Evolutionary conservation across 1,284 basidiomycete species (phyloP), one percentile per base, ranked within the genome.

Genomic region (Takashimella koratensis): DNA sequence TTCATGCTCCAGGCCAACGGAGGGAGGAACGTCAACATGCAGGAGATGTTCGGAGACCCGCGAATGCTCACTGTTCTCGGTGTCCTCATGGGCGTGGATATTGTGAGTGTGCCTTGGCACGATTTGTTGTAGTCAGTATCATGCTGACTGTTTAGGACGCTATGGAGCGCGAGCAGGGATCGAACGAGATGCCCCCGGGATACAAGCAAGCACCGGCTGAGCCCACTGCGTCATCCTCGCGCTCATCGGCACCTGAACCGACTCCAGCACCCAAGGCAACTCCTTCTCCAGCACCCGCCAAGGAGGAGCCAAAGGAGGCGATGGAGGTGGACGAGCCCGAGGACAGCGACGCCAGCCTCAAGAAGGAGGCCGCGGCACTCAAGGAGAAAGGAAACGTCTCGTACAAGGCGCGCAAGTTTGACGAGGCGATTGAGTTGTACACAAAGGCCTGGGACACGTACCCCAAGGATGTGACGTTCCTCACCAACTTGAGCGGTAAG

Each of bases 381-480:
- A 95, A 95, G 80, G 82, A 83, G 61, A 79, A 84, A 52, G 93
- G 94, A 52, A 81, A 84, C 61, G 85, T 84, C 43, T 84, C 85
- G 13, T 98, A 98, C 83, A 91, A 94, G 80, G 84, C 87, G 67
- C 83, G 87, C 59, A 82, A 87, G 56, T 87, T 94, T 63, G 83
- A 82, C 25, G 82, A 83, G 59, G 90, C 91, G 11, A 83, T 82
- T 45, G 78, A 81, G 53, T 81, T 84, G 58, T 95, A 88, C 77
- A 76, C 83, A 62, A 86, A 88, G 70, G 95, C 95, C 3, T 98
- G 95, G 94, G 90, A 96, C 51, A 71, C 84, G 13, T 92, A 86
- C 83, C 89, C 90, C 46, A 90, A 96, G 77, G 93, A 98, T 75
- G 83, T 97, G 62, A 90, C 91, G 5, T 98, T 87, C 82, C 80